phyloP scores from a whole-genome alignment of 345 rosid genomes.

The Bretschneidera sinensis region DNA sequence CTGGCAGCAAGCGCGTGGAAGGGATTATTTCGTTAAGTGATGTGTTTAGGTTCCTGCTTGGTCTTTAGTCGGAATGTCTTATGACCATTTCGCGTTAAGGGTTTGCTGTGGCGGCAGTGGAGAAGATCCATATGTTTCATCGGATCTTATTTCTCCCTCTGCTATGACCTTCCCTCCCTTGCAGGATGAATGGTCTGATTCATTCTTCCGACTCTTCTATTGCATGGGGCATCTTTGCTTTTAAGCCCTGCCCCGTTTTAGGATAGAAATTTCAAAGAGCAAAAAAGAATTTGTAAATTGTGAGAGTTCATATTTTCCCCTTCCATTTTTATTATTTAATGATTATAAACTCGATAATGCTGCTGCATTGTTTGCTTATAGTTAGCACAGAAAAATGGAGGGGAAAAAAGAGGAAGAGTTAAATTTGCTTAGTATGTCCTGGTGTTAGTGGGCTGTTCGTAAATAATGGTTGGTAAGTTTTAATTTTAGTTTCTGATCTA shows the following conservation, averaged over 20 bases:
- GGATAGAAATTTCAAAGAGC: conserved; percentile 41
- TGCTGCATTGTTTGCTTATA: conserved; percentile 10
- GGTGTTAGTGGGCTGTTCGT: conserved; percentile 13
- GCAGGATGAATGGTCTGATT: conserved; percentile 8
- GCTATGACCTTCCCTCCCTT: too few species aligned
- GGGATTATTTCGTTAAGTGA: conserved; percentile 73
- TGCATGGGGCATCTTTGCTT: conserved; percentile 17
- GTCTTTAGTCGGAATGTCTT: conserved; percentile 26
- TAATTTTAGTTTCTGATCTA: too few species aligned
- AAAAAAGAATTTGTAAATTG: conserved; percentile 42
- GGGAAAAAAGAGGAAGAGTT: conserved; percentile 3
- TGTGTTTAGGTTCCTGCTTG: conserved; percentile 64
- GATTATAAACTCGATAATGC: conserved; percentile 18
- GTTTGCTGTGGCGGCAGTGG: conserved; percentile 5
- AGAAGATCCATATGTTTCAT: conserved; percentile 20
- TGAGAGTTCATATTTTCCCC: conserved; percentile 25
- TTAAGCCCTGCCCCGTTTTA: conserved; percentile 16
- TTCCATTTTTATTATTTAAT: conserved; percentile 17
- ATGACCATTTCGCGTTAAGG: conserved; percentile 5
- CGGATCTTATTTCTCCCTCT: not conserved
- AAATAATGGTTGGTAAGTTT: not conserved
- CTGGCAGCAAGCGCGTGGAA: conserved; percentile 87
- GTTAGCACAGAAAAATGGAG: conserved; percentile 23
- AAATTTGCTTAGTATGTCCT: conserved; percentile 7
- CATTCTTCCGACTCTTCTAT: conserved; percentile 15